Conservation (phyloP, 2,329 filamentous ascomycete genomes). For the Epichloe sp. region DNA sequence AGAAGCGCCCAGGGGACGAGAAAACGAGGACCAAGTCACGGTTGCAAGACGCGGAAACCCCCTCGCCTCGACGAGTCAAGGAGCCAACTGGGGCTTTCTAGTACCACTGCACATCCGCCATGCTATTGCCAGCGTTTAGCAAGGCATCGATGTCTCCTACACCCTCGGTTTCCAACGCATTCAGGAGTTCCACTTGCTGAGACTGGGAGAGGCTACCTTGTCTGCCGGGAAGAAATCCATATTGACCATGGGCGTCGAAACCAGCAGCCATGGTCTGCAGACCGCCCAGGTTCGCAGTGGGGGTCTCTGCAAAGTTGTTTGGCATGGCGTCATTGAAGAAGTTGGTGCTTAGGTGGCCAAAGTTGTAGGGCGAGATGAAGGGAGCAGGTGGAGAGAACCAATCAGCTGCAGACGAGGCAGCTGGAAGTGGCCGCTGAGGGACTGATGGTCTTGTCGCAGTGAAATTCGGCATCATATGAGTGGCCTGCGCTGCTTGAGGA, state of each 20-base stretch:
- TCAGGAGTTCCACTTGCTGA: constrained; percentile 75
- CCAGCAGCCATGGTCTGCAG: constrained; percentile 18
- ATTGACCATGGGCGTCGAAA: constrained; percentile 11
- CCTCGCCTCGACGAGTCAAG: no score
- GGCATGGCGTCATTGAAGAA: constrained; percentile 28
- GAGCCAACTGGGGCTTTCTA: constrained; percentile 7
- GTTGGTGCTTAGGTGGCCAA: constrained; percentile 27
- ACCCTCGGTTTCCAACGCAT: constrained; percentile 58
- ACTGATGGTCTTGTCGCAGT: constrained; percentile 20
- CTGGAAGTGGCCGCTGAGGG: constrained; percentile 31
- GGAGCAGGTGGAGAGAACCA: constrained; percentile 42
- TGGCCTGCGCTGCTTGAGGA: constrained; percentile 11
- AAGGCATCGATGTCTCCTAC: constrained; percentile 49
- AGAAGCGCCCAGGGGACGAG: no score
- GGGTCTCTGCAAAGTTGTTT: constrained; percentile 16
- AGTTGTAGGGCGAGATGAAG: constrained; percentile 40
- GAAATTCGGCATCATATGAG: constrained; percentile 8
- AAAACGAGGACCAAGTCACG: not conserved
- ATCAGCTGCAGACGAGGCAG: constrained; percentile 28
- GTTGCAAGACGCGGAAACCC: no score
- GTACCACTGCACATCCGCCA: constrained; percentile 21
- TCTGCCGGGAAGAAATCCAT: constrained; percentile 31
- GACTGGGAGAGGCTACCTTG: constrained; percentile 63
- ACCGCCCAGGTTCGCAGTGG: constrained; percentile 17
- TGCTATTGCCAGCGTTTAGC: constrained; percentile 27